Percentiles rank a stretch among this genome's conserved stretches.
Conservation (phyloP, 345 rosid species). For the Salix exigua region DNA sequence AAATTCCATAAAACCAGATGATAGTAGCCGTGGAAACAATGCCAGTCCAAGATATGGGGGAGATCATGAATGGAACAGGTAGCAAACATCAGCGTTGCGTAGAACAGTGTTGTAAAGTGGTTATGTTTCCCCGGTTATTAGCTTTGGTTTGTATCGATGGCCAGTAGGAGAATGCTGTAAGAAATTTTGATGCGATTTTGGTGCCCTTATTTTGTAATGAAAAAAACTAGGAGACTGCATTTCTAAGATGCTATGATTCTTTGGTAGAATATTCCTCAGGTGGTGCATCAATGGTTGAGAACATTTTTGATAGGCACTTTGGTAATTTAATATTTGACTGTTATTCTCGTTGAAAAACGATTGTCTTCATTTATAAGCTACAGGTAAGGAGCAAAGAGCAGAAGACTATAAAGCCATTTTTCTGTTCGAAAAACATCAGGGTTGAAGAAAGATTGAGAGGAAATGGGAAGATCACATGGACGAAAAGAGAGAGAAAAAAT, state of each 20-base stretch:
- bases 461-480: no score
- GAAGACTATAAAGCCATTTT: background rate
- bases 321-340: background rate
- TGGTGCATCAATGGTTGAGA: background rate
- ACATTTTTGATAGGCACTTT: background rate
- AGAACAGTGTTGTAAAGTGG: background rate
- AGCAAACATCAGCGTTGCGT: background rate
- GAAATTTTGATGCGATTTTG: background rate
- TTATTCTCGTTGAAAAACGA: background rate
- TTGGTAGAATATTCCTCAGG: background rate
- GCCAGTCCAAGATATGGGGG: constrained; percentile 63
- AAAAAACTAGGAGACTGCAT: background rate
- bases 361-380: background rate
- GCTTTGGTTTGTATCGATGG: background rate
- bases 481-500: no score
- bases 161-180: background rate
- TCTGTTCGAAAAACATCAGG: background rate
- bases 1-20: constrained; percentile 49
- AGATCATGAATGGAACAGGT: constrained; percentile 78
- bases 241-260: background rate
- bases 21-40: constrained; percentile 36
- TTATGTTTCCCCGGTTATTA: no score
- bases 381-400: background rate
- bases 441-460: background rate
- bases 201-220: background rate